Percentiles rank a stretch among this genome's conserved stretches.
phyloP scores from a whole-genome alignment of 2,329 filamentous ascomycete genomes.

The Aspergillus unguis region DNA sequence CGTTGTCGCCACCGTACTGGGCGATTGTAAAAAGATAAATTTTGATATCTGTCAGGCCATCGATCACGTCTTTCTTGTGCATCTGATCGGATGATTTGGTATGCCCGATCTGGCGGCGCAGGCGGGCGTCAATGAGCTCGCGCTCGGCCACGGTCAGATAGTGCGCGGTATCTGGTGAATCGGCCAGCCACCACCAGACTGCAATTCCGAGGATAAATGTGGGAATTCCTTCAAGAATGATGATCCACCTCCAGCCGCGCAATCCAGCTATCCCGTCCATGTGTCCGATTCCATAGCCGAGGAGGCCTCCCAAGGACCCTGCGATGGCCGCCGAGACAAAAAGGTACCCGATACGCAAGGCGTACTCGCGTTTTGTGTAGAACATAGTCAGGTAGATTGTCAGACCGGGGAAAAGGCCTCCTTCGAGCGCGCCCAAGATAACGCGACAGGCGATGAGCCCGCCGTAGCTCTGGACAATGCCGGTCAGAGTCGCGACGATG shows the following conservation, averaged over 20 bases:
- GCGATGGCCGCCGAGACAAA: slow-evolving; percentile 13
- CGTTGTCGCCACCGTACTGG: slow-evolving; percentile 10
- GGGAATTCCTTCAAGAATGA: slow-evolving; percentile 12
- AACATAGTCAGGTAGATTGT: slow-evolving; percentile 12
- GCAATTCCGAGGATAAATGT: slow-evolving; percentile 9
- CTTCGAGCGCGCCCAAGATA: slow-evolving; percentile 8
- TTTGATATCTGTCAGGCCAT: slow-evolving; percentile 8
- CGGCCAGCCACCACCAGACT: slow-evolving; percentile 9
- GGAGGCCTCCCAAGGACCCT: slow-evolving; percentile 6
- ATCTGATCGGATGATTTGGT: slow-evolving; percentile 12
- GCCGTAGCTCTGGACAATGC: slow-evolving; percentile 3
- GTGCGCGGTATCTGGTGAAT: slow-evolving; percentile 6
- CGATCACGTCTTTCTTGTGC: slow-evolving; percentile 11
- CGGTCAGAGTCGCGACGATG: slow-evolving; percentile 9
- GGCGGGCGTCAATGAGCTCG: slow-evolving; percentile 8
- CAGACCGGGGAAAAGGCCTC: slow-evolving; percentile 9
- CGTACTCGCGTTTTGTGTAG: slow-evolving; percentile 12
- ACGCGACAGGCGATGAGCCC: slow-evolving; percentile 8
- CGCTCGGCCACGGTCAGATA: slow-evolving; percentile 9
- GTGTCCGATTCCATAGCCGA: slow-evolving; percentile 11
- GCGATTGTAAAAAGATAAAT: slow-evolving; percentile 11
- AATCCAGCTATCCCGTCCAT: slow-evolving; percentile 11
- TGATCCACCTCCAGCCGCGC: slow-evolving; percentile 14
- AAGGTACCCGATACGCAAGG: slow-evolving; percentile 13
- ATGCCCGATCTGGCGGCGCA: slow-evolving; percentile 13